These are phyloP conservation scores for Echinosophora koreensis DNA, from an alignment of 306 rosid species.

Conservation along the genomic window DNA sequence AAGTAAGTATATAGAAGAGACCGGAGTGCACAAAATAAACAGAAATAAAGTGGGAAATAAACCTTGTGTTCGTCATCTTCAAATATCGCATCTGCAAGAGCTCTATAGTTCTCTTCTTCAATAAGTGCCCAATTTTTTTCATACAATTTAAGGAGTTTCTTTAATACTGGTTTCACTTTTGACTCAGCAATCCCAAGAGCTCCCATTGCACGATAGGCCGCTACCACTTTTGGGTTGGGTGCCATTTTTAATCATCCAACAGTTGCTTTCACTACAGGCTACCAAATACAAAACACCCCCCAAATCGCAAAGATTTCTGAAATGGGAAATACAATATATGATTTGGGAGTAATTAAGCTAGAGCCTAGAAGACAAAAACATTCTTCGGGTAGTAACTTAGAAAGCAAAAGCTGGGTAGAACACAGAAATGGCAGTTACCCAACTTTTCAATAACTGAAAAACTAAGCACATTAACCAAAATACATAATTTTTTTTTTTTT, in stretches of 20 bases:
- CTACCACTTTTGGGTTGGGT: conserved; percentile 55
- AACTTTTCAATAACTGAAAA: conserved; percentile 6
- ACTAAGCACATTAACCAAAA: neutral
- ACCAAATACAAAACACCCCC: conserved; percentile 43
- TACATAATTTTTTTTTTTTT: neutral
- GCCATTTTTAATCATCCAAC: conserved; percentile 66
- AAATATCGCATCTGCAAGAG: conserved; percentile 87
- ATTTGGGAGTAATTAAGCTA: conserved; percentile 32
- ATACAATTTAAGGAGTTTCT: conserved; percentile 75
- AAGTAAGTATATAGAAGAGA: conserved; percentile 32
- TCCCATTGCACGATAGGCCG: conserved; percentile 80
- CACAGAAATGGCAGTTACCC: neutral
- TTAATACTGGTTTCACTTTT: conserved; percentile 78
- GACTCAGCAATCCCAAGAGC: conserved; percentile 66
- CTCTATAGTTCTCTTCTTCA: conserved; percentile 90
- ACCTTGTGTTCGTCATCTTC: conserved; percentile 74
- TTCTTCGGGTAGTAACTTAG: neutral
- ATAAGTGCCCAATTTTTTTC: conserved; percentile 91
- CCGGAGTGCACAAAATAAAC: neutral
- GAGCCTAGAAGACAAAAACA: conserved; percentile 18
- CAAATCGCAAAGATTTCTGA: conserved; percentile 36
- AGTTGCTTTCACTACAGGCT: conserved; percentile 38
- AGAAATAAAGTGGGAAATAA: conserved; percentile 26
- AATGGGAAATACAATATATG: conserved; percentile 25
- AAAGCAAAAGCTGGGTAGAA: neutral